Base-by-base conservation (phyloP, 1,284 basidiomycete species). In the Fomitopsis betulina region DNA sequence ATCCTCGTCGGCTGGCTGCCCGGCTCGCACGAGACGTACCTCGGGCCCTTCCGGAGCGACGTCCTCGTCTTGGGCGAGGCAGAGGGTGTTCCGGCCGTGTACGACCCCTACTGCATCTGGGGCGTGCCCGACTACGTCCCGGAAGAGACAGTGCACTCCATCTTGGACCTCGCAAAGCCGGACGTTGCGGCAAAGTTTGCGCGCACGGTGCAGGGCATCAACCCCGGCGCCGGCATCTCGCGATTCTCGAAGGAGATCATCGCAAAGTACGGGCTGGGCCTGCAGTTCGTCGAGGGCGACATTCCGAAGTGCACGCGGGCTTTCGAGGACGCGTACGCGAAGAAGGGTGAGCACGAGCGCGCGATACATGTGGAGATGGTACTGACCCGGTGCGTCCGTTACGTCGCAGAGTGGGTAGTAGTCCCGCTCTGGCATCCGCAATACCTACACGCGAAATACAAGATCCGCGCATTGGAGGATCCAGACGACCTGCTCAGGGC, bases 51-150 rank as follows among this genome's bases (percentile, higher is more conserved):
- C 49, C 49, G 49, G 9, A 33, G 32, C 49, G 32, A 51, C 32
- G 49, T 51, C 2, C 32, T 51, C 32, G 49, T 51, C 32, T 17
- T 51, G 10, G 49, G 49, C 10, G 49, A 51, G 32, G 10, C 32
- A 17, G 49, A 51, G n/a, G 49, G 32, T 7, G 19, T 32, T 2
- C 49, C 49, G 5, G 32, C 49, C 17, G 49, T 51, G 32, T 51
- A 51, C 49, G 49, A 51, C 49, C 49, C 49, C n/a, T 51, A 51
- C 32, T 51, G 49, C 49, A 51, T 51, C 32, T 51, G 49, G 49
- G 45, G 49, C 12, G 49, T 51, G 23, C 49, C 49, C 32, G 49
- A 51, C 49, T 51, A 51, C 17, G 32, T 51, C 49, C 49, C 49
- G 1, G 49, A 8, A 19, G 49, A 51, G 9, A 37, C 49, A 2